Percentiles rank a stretch among this genome's conserved stretches.
These are phyloP conservation scores for Lactarius sanguifluus DNA, from an alignment of 768 basidiomycete genomes.

Conservation along the genomic window DNA sequence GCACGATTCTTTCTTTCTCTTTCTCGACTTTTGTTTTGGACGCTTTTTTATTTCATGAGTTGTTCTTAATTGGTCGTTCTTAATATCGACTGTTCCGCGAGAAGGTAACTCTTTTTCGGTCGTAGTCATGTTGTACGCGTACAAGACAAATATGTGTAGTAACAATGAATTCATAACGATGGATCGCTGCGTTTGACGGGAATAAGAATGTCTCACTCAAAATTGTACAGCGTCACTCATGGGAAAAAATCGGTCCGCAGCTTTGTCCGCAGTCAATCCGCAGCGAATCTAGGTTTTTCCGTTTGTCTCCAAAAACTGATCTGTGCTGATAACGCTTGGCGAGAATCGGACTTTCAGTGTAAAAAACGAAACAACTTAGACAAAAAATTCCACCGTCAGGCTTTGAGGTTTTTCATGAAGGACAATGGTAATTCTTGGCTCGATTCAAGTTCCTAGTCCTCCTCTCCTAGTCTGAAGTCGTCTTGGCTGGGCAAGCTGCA, in stretches of 20 bases:
- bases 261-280: neutral
- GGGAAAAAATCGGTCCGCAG: neutral
- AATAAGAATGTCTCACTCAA: neutral
- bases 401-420: no score
- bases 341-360: neutral
- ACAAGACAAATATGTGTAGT: constrained; percentile 2
- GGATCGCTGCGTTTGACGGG: neutral
- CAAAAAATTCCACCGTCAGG: no score
- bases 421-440: no score
- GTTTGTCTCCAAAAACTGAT: neutral
- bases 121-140: neutral
- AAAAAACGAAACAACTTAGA: neutral
- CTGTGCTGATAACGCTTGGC: no score
- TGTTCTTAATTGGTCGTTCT: neutral
- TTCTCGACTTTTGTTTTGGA: neutral
- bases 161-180: neutral
- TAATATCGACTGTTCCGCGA: neutral
- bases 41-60: neutral
- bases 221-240: neutral
- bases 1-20: neutral
- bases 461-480: no score
- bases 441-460: no score
- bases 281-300: neutral
- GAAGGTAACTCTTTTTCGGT: neutral
- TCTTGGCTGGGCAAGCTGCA: no score